Evolutionary conservation across 23 red algal genomes (phyloP).

Genomic region (Gracilaria vermiculophylla): DNA sequence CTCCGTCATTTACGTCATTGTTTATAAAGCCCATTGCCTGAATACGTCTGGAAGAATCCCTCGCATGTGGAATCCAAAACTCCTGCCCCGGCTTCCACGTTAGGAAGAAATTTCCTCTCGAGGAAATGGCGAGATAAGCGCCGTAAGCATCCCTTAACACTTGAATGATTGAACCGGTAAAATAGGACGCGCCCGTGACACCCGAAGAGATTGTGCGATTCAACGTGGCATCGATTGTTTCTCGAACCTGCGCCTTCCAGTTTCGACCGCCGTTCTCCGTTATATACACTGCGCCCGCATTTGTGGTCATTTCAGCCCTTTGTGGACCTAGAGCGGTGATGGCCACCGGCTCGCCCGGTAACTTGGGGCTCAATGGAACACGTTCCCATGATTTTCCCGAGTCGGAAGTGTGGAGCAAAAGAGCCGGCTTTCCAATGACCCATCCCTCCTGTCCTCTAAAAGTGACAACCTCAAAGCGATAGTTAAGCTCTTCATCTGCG

Average conservation of each 20-base stretch:
- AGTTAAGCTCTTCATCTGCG: constrained; percentile 94
- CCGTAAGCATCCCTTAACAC: constrained; percentile 84
- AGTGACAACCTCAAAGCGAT: constrained; percentile 87
- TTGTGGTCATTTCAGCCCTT: constrained; percentile 91
- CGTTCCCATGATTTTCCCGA: constrained; percentile 89
- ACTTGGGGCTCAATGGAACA: constrained; percentile 86
- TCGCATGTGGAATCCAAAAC: constrained; percentile 95
- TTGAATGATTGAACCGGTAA: constrained; percentile 89
- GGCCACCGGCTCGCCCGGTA: constrained; percentile 85
- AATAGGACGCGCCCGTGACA: constrained; percentile 90
- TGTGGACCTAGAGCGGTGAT: constrained; percentile 86
- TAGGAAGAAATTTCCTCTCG: constrained; percentile 98
- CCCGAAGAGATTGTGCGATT: constrained; percentile 93
- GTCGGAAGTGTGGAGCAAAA: constrained; percentile 83
- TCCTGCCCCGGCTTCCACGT: constrained; percentile 95
- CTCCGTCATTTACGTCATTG: constrained; percentile 80
- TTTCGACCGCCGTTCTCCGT: constrained; percentile 90
- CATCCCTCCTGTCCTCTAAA: constrained; percentile 89
- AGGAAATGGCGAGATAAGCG: constrained; percentile 87
- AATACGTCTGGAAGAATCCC: constrained; percentile 85
- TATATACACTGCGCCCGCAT: constrained; percentile 90
- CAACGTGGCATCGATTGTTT: constrained; percentile 97
- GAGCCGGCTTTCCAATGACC: constrained; percentile 94
- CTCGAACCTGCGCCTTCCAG: constrained; percentile 94
- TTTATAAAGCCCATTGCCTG: constrained; percentile 93